These are phyloP conservation scores for Pueraria montana DNA, from an alignment of 306 rosid species.

Conservation along the genomic window DNA sequence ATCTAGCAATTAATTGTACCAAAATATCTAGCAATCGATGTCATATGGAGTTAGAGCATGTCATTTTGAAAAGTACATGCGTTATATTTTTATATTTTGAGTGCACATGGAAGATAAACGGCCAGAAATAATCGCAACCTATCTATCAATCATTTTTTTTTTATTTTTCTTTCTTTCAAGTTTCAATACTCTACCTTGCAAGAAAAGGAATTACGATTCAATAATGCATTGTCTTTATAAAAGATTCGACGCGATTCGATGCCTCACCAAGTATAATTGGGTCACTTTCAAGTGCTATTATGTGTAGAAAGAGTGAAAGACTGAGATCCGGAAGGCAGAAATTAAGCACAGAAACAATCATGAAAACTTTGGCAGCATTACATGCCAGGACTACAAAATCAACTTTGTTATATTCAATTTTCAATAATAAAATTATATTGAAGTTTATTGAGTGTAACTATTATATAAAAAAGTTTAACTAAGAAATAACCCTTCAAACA, in stretches of 20 bases:
- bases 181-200: slow-evolving; percentile 50
- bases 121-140: slow-evolving; percentile 16
- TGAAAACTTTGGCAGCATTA: background rate
- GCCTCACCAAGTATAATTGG: background rate
- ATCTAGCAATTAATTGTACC: slow-evolving; percentile 27
- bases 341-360: background rate
- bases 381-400: background rate
- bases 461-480: background rate
- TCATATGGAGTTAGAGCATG: slow-evolving; percentile 32
- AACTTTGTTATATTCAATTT: background rate
- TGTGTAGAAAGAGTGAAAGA: slow-evolving; percentile 13
- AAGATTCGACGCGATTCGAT: slow-evolving; percentile 29
- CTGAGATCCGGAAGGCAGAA: slow-evolving; percentile 29
- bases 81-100: slow-evolving; percentile 26
- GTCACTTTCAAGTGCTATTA: slow-evolving; percentile 43
- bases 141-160: background rate
- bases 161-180: background rate
- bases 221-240: slow-evolving; percentile 26
- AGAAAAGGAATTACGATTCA: slow-evolving; percentile 47
- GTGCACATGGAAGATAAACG: slow-evolving; percentile 15
- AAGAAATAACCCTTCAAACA: background rate
- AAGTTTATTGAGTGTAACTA: background rate
- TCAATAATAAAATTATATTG: background rate
- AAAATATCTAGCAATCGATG: slow-evolving; percentile 40
- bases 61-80: slow-evolving; percentile 17